Evolutionary conservation across 495 filamentous ascomycete genomes (phyloP), one percentile per base, ranked within the genome.

Genomic region (Tuber calosporum): DNA sequence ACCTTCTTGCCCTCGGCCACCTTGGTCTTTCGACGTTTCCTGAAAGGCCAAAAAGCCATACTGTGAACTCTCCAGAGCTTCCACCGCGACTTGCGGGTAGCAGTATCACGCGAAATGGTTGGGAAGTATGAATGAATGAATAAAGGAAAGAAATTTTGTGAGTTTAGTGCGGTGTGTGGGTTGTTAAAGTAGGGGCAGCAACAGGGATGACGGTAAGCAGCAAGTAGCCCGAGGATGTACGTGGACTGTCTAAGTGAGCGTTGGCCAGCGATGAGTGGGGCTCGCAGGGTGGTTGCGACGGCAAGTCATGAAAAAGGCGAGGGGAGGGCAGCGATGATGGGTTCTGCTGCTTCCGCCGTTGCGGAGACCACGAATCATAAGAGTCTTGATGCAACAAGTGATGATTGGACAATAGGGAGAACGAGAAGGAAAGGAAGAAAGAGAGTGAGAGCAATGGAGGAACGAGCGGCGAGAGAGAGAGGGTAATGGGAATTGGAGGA

Each of bases 41-140:
- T 81, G 40, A 81, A 81, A 41, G 79, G 79, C 79, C 79, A 81
- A 26, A 81, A 69, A 70, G 79, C 72, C 79, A 81, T 81, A 30
- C 79, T 70, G 67, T 70, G 69, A 78, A 75, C 71, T 66, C 76
- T 77, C 74, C 75, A 77, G 41, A 66, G 62, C 69, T 75, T 77
- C 76, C 76, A 78, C 76, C 76, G 73, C 74, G 69, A 68, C 68
- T 77, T 78, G 75, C 48, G 67, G 75, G 43, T 67, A 48, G 43
- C 53, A 48, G 39, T 78, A 73, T 66, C 70, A 45, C 69, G 76
- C 74, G 76, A 78, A 78, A 78, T 78, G 70, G 72, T 77, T 77
- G 62, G 70, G 41, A 75, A 78, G 77, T 78, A 62, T 62, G 53
- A 30, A 34, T 62, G 53, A 48, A 78, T 41, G 58, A 48, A 78